Conservation (phyloP, 495 filamentous ascomycete species). For the Talaromyces thailandensis region DNA sequence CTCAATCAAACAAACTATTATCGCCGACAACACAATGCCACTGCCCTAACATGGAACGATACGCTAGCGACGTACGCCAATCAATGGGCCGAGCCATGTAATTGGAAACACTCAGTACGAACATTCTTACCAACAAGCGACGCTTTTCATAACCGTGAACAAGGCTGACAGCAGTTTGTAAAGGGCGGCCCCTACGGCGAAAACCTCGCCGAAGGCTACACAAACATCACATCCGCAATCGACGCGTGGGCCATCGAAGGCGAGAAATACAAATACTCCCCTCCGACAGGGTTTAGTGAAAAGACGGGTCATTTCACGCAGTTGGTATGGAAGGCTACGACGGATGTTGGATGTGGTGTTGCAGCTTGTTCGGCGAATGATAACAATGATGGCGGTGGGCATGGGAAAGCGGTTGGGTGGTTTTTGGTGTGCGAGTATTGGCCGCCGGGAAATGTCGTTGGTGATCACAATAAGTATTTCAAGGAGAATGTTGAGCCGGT, state of each 20-base stretch:
- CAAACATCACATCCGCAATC: constrained; percentile 48
- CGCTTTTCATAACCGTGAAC: neutral
- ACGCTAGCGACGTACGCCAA: constrained; percentile 48
- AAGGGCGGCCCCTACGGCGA: constrained; percentile 65
- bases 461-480: constrained; percentile 35
- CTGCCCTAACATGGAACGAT: constrained; percentile 53
- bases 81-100: constrained; percentile 43
- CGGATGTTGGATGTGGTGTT: constrained; percentile 58
- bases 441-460: constrained; percentile 64
- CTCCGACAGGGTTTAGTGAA: constrained; percentile 46
- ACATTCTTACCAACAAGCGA: neutral
- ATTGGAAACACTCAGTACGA: constrained; percentile 54
- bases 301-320: constrained; percentile 80
- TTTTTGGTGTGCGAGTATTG: constrained; percentile 77
- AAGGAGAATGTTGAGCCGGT: constrained; percentile 27
- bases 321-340: constrained; percentile 70
- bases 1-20: constrained; percentile 62
- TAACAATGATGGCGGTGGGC: constrained; percentile 2
- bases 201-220: constrained; percentile 65
- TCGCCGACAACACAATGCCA: constrained; percentile 55
- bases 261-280: constrained; percentile 45
- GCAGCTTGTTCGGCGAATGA: constrained; percentile 42
- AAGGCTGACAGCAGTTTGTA: constrained; percentile 1
- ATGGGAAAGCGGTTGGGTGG: constrained; percentile 45
- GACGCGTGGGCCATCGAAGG: constrained; percentile 62